Evolutionary conservation across 164 flowering plant species (phyloP).

Genomic region (Euptelea pleiosperma): DNA sequence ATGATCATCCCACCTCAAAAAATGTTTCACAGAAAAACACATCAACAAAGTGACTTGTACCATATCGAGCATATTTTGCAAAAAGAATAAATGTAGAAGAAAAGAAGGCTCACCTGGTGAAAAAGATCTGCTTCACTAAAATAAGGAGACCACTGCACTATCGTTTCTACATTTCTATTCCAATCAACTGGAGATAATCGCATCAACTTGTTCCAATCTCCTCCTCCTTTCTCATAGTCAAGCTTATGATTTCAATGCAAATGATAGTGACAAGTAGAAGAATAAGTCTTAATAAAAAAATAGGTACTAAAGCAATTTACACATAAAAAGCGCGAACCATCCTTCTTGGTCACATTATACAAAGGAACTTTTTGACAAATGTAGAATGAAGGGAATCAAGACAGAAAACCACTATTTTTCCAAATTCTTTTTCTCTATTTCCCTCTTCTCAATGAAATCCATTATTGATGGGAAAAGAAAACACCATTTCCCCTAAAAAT

Average conservation of each 20-base stretch:
- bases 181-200: constrained; percentile 56
- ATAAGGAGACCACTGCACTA: constrained; percentile 85
- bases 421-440: too few relatives aligned
- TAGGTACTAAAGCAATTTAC: too few relatives aligned
- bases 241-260: constrained; percentile 39
- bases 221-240: constrained; percentile 52
- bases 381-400: too few relatives aligned
- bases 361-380: too few relatives aligned
- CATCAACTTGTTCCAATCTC: constrained; percentile 45
- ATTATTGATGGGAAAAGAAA: too few relatives aligned
- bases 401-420: too few relatives aligned
- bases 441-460: too few relatives aligned
- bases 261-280: not conserved
- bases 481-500: too few relatives aligned
- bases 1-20: not conserved
- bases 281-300: not conserved
- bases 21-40: not conserved
- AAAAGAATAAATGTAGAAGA: not conserved
- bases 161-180: constrained; percentile 59
- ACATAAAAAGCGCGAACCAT: too few relatives aligned
- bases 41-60: not conserved
- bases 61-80: too few relatives aligned
- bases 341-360: too few relatives aligned
- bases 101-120: constrained; percentile 47
- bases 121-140: constrained; percentile 64